Evolutionary conservation across 2,329 filamentous ascomycete genomes (phyloP), one percentile per base, ranked within the genome.

Genomic region (Ascocoryne sarcoides): DNA sequence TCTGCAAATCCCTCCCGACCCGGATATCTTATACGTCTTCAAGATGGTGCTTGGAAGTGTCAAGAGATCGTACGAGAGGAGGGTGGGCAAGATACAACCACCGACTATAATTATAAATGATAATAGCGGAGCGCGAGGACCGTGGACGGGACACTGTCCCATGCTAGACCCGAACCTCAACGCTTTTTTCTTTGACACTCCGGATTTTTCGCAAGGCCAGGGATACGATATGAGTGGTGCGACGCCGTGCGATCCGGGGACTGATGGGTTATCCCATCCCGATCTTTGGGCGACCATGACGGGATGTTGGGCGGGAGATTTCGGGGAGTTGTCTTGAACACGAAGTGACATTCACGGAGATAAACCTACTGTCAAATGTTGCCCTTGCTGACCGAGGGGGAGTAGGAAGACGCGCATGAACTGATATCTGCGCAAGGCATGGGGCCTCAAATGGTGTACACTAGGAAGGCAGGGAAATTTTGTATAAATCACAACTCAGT

Each of bases 221-320:
- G n/a, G n/a, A n/a, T n/a, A n/a, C n/a, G n/a, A n/a, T n/a, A n/a
- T n/a, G n/a, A n/a, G n/a, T n/a, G n/a, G n/a, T n/a, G n/a, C n/a
- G n/a, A n/a, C n/a, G n/a, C n/a, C n/a, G n/a, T n/a, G n/a, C n/a
- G n/a, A n/a, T n/a, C n/a, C n/a, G n/a, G n/a, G n/a, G n/a, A n/a
- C n/a, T n/a, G n/a, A n/a, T n/a, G n/a, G n/a, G n/a, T n/a, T n/a
- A n/a, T n/a, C 42, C 2, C 51, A 53, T 44, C 46, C 49, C 37
- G 51, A 55, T 42, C 28, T 57, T 8, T 57, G 55, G 55, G 52
- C 50, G 5, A 56, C 52, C 3, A 56, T 58, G 55, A 56, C 53
- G 10, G 44, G 48, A 10, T 50, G 42, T 9, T 56, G 55, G 51
- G 52, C 50, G 8, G 46, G 46, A 17, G 39, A 47, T 17, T 40